Conservation (phyloP, 2,329 filamentous ascomycete genomes). For the Fusarium tupiense region DNA sequence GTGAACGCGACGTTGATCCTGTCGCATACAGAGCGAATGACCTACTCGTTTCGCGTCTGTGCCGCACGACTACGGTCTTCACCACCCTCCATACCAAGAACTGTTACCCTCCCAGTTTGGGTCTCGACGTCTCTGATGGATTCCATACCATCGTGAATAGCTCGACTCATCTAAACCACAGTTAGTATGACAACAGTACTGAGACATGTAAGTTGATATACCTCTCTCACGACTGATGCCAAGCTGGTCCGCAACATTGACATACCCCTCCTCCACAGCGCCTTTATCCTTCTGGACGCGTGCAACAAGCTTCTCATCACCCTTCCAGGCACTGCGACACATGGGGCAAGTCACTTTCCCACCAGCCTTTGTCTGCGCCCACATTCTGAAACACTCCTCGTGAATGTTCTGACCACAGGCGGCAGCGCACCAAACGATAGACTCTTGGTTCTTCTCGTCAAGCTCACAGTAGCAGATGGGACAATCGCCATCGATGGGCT, state of each 20-base stretch:
- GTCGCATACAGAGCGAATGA: background rate
- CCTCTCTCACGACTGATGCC: constrained; percentile 65
- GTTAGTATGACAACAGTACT: constrained; percentile 10
- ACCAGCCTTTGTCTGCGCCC: constrained; percentile 58
- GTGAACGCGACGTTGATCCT: background rate
- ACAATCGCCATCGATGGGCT: constrained; percentile 62
- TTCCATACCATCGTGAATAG: constrained; percentile 19
- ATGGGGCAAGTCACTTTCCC: constrained; percentile 65
- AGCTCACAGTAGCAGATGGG: constrained; percentile 67
- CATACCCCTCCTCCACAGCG: constrained; percentile 64
- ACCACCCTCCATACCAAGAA: background rate
- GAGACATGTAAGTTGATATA: constrained; percentile 38
- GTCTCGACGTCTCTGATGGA: constrained; percentile 6
- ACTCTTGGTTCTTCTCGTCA: constrained; percentile 47
- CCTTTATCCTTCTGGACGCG: constrained; percentile 55
- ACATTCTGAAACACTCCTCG: constrained; percentile 62
- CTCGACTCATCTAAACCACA: constrained; percentile 7
- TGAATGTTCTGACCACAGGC: constrained; percentile 67
- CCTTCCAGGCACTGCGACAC: constrained; percentile 67
- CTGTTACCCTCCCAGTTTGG: background rate
- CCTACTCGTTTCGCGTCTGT: background rate
- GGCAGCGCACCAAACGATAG: constrained; percentile 61
- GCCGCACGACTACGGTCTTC: background rate
- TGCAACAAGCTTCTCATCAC: constrained; percentile 53
- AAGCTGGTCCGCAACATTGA: constrained; percentile 70